Evolutionary conservation across 23 red algal genomes (phyloP).

Genomic region (Gracilariopsis chorda): DNA sequence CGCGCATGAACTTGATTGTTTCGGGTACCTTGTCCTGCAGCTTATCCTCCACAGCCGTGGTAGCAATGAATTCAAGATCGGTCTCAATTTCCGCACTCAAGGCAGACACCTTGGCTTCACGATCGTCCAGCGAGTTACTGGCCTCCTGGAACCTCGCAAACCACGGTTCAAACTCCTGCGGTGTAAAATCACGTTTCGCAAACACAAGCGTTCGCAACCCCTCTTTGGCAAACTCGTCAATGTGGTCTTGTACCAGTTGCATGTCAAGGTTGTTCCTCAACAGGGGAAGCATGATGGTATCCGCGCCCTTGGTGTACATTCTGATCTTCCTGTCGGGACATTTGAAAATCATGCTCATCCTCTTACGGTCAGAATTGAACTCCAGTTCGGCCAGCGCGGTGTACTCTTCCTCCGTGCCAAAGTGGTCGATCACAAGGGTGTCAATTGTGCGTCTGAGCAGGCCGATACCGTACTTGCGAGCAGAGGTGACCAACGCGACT

Average conservation of each 20-base stretch:
- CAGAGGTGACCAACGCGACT: constrained; percentile 82
- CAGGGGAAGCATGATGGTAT: constrained; percentile 86
- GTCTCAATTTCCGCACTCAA: constrained; percentile 71
- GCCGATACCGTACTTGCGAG: constrained; percentile 80
- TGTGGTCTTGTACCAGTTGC: constrained; percentile 64
- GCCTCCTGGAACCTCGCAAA: constrained; percentile 68
- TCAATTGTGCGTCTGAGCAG: constrained; percentile 73
- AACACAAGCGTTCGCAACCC: constrained; percentile 89
- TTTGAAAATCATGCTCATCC: constrained; percentile 85
- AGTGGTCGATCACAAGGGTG: constrained; percentile 45
- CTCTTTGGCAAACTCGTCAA: constrained; percentile 91
- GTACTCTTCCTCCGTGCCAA: constrained; percentile 66
- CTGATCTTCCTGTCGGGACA: constrained; percentile 72
- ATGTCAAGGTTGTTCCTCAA: constrained; percentile 44
- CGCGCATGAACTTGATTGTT: constrained; percentile 87
- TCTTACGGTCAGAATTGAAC: constrained; percentile 86
- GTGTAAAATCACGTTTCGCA: constrained; percentile 61
- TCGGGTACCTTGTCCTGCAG: constrained; percentile 75
- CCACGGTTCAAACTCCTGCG: constrained; percentile 67
- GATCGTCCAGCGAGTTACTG: constrained; percentile 55
- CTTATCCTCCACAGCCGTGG: constrained; percentile 88
- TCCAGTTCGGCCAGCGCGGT: constrained; percentile 65
- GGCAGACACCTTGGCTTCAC: constrained; percentile 38
- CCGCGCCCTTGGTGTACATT: constrained; percentile 86
- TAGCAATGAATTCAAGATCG: constrained; percentile 69